A percentile compares a stretch with the other conserved stretches of the same genome.
These are phyloP conservation scores for Amaranthus palmeri DNA, from an alignment of 148 eudicot species.

Conservation along the genomic window DNA sequence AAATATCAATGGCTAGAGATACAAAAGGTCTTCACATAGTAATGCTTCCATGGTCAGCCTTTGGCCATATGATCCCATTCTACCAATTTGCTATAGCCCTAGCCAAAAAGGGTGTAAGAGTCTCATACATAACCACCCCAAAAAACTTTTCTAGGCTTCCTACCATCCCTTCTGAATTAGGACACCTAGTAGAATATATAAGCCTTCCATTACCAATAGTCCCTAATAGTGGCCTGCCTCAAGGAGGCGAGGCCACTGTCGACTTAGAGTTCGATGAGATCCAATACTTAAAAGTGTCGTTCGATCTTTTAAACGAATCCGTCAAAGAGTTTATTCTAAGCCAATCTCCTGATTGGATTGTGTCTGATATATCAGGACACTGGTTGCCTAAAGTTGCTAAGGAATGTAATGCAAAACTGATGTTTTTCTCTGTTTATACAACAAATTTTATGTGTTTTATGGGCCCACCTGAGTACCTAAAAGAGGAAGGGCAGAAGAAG, in stretches of 20 bases:
- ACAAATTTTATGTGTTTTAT: constrained; percentile 21
- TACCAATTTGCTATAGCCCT: constrained; percentile 25
- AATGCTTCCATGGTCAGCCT: constrained; percentile 43
- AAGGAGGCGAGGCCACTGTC: constrained; percentile 38
- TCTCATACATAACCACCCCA: constrained; percentile 41
- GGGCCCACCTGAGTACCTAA: constrained; percentile 28
- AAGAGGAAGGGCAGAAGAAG: constrained; percentile 15
- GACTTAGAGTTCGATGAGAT: constrained; percentile 30
- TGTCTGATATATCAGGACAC: constrained; percentile 32
- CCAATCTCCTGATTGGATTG: constrained; percentile 26
- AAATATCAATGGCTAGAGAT: neutral
- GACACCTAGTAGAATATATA: constrained; percentile 22
- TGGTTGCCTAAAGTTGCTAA: constrained; percentile 31
- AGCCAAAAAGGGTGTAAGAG: constrained; percentile 29
- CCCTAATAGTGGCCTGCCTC: constrained; percentile 27
- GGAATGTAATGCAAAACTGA: constrained; percentile 20
- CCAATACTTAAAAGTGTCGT: constrained; percentile 33
- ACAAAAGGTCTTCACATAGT: constrained; percentile 22
- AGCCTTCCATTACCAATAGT: constrained; percentile 29
- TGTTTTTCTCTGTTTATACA: constrained; percentile 26
- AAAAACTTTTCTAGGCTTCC: constrained; percentile 42
- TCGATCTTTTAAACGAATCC: constrained; percentile 26
- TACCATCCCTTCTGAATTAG: constrained; percentile 25
- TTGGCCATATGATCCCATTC: constrained; percentile 47
- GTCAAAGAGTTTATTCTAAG: constrained; percentile 17